Base-by-base conservation (phyloP, 2,329 filamentous ascomycete species). In the Helotiales sp. region DNA sequence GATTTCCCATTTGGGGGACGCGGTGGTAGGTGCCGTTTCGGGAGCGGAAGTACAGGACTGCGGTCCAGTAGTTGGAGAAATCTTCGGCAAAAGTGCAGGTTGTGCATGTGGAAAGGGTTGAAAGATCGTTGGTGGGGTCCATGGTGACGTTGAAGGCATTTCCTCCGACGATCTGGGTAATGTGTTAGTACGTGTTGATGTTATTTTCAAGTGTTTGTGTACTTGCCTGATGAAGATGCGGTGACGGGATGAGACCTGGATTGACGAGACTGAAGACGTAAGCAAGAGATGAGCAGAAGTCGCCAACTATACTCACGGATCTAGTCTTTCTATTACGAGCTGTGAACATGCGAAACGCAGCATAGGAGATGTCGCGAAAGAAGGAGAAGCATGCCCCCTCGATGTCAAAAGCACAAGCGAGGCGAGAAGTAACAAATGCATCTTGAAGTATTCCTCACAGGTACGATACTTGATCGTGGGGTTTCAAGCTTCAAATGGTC, bases 71-170 rank as follows among this genome's bases (percentile, higher is more conserved):
- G 47, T 72, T 72, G 27, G 71, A 73, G 44, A 70, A 70, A 63
- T 73, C 72, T 54, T 75, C 69, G 5, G 61, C 67, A 57, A 74
- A 74, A 25, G 66, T 64, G 61, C 70, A 72, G 8, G 64, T 69
- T 5, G 70, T 72, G 64, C 70, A 72, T 0, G 65, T 69, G 0
- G 71, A 66, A 33, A 63, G 51, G 3, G 68, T 29, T 53, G 70
- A 63, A 40, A 70, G 62, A 40, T 68, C 65, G 33, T 61, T 57
- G 5, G 52, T 46, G 1, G 67, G 62, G 46, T 71, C 65, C 74
- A 77, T 77, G 19, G 71, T 70, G 3, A 70, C 59, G 56, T 76
- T 75, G 70, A 77, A 76, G 2, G 74, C 71, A 61, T 76, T 74
- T 4, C 61, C 55, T 64, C 38, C 12, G 8, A 15, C 59, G 17